A percentile compares a stretch with the other conserved stretches of the same genome.
Evolutionary conservation across 1,139 yeast genomes (phyloP).

Genomic region (Blastobotrys persicus): DNA sequence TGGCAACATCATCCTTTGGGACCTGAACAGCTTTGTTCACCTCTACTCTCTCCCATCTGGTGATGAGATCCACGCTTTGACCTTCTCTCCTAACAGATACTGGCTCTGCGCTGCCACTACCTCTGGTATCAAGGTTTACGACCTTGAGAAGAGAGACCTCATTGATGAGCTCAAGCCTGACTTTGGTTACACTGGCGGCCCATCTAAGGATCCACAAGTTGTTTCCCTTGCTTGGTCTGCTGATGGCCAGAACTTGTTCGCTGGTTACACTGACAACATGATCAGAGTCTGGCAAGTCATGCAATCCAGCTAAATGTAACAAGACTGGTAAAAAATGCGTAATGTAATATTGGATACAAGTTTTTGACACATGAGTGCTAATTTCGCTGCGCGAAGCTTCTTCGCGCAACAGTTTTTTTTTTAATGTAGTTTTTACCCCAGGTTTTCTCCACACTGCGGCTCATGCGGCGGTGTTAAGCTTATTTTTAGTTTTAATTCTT

Average conservation of each 20-base stretch:
- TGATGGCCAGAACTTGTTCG: conserved; percentile 99
- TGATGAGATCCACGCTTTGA: conserved; percentile 96
- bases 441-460: conserved; percentile 10
- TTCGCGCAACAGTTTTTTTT: background rate
- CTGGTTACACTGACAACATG: conserved; percentile 99
- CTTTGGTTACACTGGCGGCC: conserved; percentile 73
- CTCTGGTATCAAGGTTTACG: conserved; percentile 96
- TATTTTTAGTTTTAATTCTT: no score
- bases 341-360: conserved; percentile 5
- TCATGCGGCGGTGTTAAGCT: background rate
- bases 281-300: conserved; percentile 99
- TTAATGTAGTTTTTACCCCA: background rate
- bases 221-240: conserved; percentile 99
- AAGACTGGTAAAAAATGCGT: background rate
- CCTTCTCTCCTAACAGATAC: conserved; percentile 99
- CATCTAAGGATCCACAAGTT: conserved; percentile 96
- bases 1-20: conserved; percentile 99
- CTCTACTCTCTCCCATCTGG: conserved; percentile 94
- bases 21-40: conserved; percentile 82
- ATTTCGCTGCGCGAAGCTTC: background rate
- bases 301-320: conserved; percentile 63
- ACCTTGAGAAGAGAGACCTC: conserved; percentile 92
- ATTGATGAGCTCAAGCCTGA: conserved; percentile 99
- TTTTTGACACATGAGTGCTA: conserved; percentile 1
- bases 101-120: conserved; percentile 99